Base-by-base conservation (phyloP, 2,329 filamentous ascomycete species). In the Amylocarpus encephaloides region DNA sequence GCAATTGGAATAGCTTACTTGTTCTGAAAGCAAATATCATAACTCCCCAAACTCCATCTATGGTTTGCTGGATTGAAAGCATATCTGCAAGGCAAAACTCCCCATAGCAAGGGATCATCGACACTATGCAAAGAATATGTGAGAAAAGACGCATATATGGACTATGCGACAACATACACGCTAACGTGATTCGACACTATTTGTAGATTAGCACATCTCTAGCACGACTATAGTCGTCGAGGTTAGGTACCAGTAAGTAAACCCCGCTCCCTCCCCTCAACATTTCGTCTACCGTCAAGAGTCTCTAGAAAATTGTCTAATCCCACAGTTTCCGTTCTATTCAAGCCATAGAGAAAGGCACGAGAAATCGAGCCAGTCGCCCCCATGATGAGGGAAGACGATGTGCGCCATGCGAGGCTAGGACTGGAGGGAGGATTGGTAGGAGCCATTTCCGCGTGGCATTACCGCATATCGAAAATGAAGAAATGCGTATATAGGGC, bases 91-190 rank as follows among this genome's bases (percentile, higher is more conserved):
- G 93, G 93, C 3, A 98, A 72, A 33, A 89, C 80, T 15, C 92
- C 93, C 92, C 92, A 98, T 60, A 96, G 83, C 51, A 97, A 71
- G 22, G 93, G 93, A 71, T 98, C 93, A 70, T 98, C 93, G 61
- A 97, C 72, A 52, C 92, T 96, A 67, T 57, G 60, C 22, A 45
- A 57, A 45, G 7, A 50, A 36, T 10, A 43, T 47, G 42, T 43
- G 15, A 55, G 36, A 26, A 53, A 51, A 51, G n/a, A 32, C 15
- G 15, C 7, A n/a, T 2, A 11, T 16, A 11, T 50, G 40, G 44
- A 26, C 16, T 39, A 16, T 30, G 46, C 48, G 35, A 22, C 13
- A 68, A 85, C 86, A 70, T 85, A 93, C 87, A 94, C 84, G 67
- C 86, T 90, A 58, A 89, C 79, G 72, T 95, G 89, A 68, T 94